Conservation (phyloP, 1,284 basidiomycete species). For the Golubevia pallescens region DNA sequence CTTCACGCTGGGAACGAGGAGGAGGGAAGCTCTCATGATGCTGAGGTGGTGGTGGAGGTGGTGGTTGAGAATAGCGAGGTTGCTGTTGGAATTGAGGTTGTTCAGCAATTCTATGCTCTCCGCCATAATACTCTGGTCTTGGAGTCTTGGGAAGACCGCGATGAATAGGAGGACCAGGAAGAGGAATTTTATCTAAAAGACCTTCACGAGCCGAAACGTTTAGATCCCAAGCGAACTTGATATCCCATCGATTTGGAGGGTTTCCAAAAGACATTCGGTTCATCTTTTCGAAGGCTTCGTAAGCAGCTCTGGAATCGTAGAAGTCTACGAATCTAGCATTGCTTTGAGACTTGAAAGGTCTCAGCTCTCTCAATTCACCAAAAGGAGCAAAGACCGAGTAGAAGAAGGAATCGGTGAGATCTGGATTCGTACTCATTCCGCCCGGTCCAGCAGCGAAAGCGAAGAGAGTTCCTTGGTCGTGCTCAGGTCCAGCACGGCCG, state of each 20-base stretch:
- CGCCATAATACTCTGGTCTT: neutral
- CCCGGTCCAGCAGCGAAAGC: neutral
- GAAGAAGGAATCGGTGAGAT: neutral
- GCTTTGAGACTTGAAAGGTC: neutral
- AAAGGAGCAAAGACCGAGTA: neutral
- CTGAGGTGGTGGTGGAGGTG: no score
- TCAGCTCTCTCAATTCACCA: no score
- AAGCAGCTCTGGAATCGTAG: neutral
- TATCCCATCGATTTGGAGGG: neutral
- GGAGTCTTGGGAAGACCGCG: neutral
- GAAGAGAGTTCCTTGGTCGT: neutral
- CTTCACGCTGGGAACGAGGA: no score
- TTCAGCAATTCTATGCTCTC: neutral
- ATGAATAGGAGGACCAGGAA: neutral
- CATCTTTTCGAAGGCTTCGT: neutral
- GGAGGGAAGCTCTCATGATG: no score
- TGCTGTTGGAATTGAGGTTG: neutral
- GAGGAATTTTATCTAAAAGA: neutral
- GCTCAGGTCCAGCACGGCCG: neutral
- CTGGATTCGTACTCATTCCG: neutral
- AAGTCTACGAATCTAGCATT: neutral
- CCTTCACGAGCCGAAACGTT: neutral
- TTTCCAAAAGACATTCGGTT: neutral
- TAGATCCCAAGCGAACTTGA: slow-evolving; percentile 3
- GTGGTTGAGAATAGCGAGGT: neutral